Evolutionary conservation across 2,329 filamentous ascomycete genomes (phyloP).

Genomic region (Ceratocystis lukuohia): DNA sequence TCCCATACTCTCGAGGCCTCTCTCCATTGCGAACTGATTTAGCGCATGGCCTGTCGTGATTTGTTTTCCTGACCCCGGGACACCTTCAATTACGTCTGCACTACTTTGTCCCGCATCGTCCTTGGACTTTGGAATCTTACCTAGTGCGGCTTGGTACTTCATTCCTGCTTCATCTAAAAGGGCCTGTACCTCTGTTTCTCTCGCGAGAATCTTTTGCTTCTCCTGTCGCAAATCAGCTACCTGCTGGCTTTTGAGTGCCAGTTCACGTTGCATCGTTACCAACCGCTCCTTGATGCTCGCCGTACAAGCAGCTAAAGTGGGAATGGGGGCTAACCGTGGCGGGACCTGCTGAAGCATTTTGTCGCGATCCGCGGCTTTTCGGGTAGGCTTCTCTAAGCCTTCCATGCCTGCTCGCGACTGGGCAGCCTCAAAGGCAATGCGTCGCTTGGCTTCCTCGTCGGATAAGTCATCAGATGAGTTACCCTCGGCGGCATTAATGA

Average conservation of each 20-base stretch:
- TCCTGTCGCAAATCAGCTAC: slow-evolving; percentile 57
- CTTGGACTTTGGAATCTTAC: slow-evolving; percentile 18
- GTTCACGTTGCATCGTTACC: slow-evolving; percentile 48
- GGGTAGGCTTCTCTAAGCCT: slow-evolving; percentile 40
- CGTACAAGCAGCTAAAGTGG: slow-evolving; percentile 55
- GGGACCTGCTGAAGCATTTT: slow-evolving; percentile 10
- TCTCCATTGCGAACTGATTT: slow-evolving; percentile 26
- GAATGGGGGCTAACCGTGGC: slow-evolving; percentile 41
- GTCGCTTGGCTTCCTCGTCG: slow-evolving; percentile 58
- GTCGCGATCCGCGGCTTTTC: slow-evolving; percentile 23
- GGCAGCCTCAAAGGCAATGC: slow-evolving; percentile 72
- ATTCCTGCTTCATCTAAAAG: slow-evolving; percentile 70
- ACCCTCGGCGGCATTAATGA: slow-evolving; percentile 69
- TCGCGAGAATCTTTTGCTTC: slow-evolving; percentile 49
- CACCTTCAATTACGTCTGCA: background rate
- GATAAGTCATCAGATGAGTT: slow-evolving; percentile 47
- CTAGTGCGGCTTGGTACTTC: slow-evolving; percentile 37
- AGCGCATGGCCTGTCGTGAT: slow-evolving; percentile 11
- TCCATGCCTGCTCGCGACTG: slow-evolving; percentile 84
- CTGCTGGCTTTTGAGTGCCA: slow-evolving; percentile 44
- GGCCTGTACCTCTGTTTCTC: slow-evolving; percentile 68
- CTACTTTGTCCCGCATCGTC: background rate
- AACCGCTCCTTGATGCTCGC: slow-evolving; percentile 49
- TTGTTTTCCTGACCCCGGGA: background rate
- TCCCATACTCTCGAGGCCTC: slow-evolving; percentile 37